A percentile compares a stretch with the other conserved stretches of the same genome.
phyloP scores from a whole-genome alignment of 106 monocot species.

The Apostasia ramifera region DNA sequence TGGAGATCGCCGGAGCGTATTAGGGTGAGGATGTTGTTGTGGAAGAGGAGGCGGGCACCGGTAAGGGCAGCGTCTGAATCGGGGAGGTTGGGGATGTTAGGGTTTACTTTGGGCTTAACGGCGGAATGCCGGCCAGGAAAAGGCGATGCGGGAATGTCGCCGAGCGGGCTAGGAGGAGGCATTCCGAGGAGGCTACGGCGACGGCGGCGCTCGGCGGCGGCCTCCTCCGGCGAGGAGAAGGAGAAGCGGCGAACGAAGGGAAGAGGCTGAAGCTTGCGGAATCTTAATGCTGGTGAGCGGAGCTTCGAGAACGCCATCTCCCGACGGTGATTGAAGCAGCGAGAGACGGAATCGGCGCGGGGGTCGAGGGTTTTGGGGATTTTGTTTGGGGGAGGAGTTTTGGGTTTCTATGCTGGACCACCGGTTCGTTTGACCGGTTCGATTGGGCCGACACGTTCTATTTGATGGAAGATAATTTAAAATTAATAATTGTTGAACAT shows the following conservation, averaged over 20 bases:
- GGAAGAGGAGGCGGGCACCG: slow-evolving; percentile 56
- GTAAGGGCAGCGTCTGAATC: slow-evolving; percentile 50
- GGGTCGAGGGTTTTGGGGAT: too few relatives aligned
- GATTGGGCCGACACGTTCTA: too few relatives aligned
- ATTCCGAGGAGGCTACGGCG: slow-evolving; percentile 48
- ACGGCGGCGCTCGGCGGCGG: slow-evolving; percentile 50
- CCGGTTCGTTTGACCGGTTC: too few relatives aligned
- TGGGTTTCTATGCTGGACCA: too few relatives aligned
- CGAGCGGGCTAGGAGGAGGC: slow-evolving; percentile 33
- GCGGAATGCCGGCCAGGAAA: slow-evolving; percentile 9
- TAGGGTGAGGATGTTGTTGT: slow-evolving; percentile 63
- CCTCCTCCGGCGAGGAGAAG: slow-evolving; percentile 55
- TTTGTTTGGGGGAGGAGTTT: too few relatives aligned
- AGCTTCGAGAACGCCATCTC: slow-evolving; percentile 36
- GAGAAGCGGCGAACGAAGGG: slow-evolving; percentile 24
- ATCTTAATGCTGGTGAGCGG: slow-evolving; percentile 29
- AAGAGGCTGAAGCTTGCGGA: not conserved
- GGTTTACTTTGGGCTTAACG: slow-evolving; percentile 18
- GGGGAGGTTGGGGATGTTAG: slow-evolving; percentile 66
- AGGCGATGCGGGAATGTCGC: slow-evolving; percentile 32
- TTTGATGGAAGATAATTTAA: too few relatives aligned
- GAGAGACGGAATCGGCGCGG: too few relatives aligned
- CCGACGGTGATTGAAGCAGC: too few relatives aligned
- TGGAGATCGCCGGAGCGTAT: slow-evolving; percentile 63
- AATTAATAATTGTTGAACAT: too few relatives aligned